These are phyloP conservation scores for Hymenoscyphus fructigenus DNA, from an alignment of 2,329 filamentous ascomycete species.

Conservation along the genomic window DNA sequence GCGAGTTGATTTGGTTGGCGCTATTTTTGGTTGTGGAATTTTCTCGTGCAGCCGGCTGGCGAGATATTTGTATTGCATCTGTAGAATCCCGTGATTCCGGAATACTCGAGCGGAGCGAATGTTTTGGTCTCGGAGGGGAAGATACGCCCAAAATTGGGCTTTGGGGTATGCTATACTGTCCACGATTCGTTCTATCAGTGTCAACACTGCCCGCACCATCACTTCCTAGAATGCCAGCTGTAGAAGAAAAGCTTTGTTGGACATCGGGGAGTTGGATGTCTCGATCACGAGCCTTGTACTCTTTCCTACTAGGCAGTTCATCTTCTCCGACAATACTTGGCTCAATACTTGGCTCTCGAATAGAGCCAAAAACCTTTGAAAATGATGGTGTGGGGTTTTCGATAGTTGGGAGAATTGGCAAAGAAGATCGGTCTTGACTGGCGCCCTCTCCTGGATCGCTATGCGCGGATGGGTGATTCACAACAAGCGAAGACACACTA, in stretches of 20 bases:
- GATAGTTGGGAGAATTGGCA: not conserved
- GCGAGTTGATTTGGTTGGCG: not conserved
- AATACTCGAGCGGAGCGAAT: constrained; percentile 9
- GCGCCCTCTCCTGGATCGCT: not conserved
- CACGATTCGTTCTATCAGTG: not conserved
- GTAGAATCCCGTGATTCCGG: constrained; percentile 10
- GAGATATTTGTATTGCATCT: not conserved
- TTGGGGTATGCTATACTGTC: not conserved
- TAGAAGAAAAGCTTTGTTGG: constrained; percentile 5
- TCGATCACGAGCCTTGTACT: not conserved
- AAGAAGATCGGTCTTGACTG: not conserved
- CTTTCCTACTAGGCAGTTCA: not conserved
- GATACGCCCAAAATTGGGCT: not conserved
- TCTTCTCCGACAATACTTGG: not conserved
- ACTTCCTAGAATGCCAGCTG: constrained; percentile 12
- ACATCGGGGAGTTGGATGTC: not conserved
- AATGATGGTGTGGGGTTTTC: not conserved
- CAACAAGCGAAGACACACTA: constrained; percentile 27
- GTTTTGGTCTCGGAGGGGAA: constrained; percentile 2
- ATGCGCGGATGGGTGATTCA: constrained; percentile 23
- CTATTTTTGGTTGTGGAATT: not conserved
- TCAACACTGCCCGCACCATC: constrained; percentile 2
- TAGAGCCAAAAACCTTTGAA: not conserved
- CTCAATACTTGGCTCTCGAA: constrained; percentile 3
- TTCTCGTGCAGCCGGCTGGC: not conserved